Conservation (phyloP, 306 rosid species). For the Lathyrus aphaca region DNA sequence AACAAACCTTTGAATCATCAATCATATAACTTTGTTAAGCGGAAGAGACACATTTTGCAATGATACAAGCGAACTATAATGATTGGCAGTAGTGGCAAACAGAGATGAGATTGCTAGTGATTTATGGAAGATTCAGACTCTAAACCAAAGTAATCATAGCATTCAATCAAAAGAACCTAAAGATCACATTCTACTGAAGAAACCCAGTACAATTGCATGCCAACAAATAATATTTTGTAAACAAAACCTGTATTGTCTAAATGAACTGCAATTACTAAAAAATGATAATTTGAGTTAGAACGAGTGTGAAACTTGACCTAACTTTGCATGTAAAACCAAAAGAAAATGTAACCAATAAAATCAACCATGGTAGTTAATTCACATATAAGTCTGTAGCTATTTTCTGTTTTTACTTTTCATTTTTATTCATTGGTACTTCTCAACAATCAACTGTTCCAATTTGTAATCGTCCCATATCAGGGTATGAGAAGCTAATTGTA, state of each 20-base stretch:
- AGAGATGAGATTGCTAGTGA: neutral
- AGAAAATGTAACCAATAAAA: slow-evolving; percentile 5
- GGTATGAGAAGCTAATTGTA: neutral
- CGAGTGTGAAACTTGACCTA: neutral
- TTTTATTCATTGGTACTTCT: slow-evolving; percentile 12
- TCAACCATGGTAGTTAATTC: neutral
- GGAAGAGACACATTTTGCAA: slow-evolving; percentile 23
- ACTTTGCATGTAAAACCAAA: slow-evolving; percentile 8
- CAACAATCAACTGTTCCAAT: slow-evolving; percentile 24
- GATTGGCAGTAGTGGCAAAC: slow-evolving; percentile 28
- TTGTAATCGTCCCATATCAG: neutral
- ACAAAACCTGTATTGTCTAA: neutral
- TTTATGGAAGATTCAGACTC: slow-evolving; percentile 17
- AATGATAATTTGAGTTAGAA: neutral
- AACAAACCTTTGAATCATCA: slow-evolving; percentile 18
- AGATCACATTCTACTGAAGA: slow-evolving; percentile 26
- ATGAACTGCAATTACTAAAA: slow-evolving; percentile 17
- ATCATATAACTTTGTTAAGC: slow-evolving; percentile 9
- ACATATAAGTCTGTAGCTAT: neutral
- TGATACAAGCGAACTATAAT: slow-evolving; percentile 12
- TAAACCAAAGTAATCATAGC: slow-evolving; percentile 12
- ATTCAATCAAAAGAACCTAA: slow-evolving; percentile 19
- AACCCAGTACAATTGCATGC: slow-evolving; percentile 1
- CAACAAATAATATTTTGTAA: neutral
- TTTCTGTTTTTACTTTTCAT: neutral